Evolutionary conservation across 768 basidiomycete species (phyloP), one percentile per base, ranked within the genome.

Genomic region (Lyophyllum atratum): DNA sequence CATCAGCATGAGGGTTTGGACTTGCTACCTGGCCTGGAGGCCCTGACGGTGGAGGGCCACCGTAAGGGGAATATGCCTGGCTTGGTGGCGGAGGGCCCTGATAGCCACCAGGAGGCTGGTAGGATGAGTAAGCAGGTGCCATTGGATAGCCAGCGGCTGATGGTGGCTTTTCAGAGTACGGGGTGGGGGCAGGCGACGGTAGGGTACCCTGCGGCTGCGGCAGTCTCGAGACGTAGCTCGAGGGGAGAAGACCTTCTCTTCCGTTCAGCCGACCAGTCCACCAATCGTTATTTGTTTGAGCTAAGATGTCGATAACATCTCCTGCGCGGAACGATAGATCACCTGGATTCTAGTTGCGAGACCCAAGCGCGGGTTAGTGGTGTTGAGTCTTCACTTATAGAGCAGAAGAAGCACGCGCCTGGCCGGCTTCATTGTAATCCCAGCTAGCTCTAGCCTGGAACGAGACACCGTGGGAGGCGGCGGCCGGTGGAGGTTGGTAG

Each of bases 271-370:
- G 80, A n/a, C 93, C 93, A 9, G 81, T 82, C 93, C 93, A 95
- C 93, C 93, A 95, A 68, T 94, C 92, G 4, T 73, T 68, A 58
- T 93, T 91, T 49, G 83, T 89, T 66, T 93, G 86, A 25, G 83
- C 80, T 26, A 87, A 65, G 26, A 95, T 77, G 54, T 92, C 87
- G 63, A 95, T 82, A 26, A 83, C 76, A 66, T 94, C 91, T 2
- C 90, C 93, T 2, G 79, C 72, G 21, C 72, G 71, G 78, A 95
- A 94, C 0, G 84, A 80, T 19, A 95, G 78, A 68, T 95, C 93
- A 24, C 85, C 81, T 9, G 80, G 75, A 62, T 89, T 86, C 89
- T 93, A 67, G 11, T 26, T 19, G 46, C 22, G 28, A 42, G 51
- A 40, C 46, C 49, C 25, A 31, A 47, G 45, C 22, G 17, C 49